Evolutionary conservation across 2,329 filamentous ascomycete genomes (phyloP), one percentile per base, ranked within the genome.

Genomic region (Paracorniculantispora psalliotae): DNA sequence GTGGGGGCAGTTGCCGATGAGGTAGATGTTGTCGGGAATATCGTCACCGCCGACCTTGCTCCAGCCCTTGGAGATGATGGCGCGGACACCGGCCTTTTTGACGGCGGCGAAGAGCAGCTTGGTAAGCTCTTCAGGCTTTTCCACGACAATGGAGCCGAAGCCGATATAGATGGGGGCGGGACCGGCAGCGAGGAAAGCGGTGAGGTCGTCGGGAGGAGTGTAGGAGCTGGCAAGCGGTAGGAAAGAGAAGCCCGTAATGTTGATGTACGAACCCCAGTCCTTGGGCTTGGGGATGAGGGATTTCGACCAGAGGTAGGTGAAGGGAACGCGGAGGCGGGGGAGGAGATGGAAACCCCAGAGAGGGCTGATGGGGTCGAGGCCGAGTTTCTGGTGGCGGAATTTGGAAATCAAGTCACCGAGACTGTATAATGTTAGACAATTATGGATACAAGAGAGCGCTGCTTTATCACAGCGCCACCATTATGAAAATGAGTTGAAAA

Each of bases 241-340:
- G 65, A 92, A 91, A 70, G 81, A 91, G 72, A 92, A 93, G 0
- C 90, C 90, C 2, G 88, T 85, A 23, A 93, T 83, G 58, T 85
- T 84, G 51, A 93, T 88, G 59, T 91, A 80, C 4, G 78, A 72
- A 0, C 80, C 82, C 90, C 90, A 94, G 69, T 94, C 90, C 37
- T 81, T 81, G 0, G 90, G 89, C 66, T 91, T 92, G 0, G 87
- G 84, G n/a, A 92, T 89, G 50, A 94, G 75, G 1, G 88, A 83
- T 0, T 89, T 88, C 0, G 90, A 92, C 92, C 92, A 97, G 73
- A 92, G 94, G 69, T 97, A 97, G 0, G 92, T 96, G 65, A 90
- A 91, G 0, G 92, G 91, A 17, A 97, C 82, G 49, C 83, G 83
- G 35, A 97, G 76, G 30, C 90, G 85, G 46, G 84, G 86, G 15